Evolutionary conservation across 163 green algal species (phyloP), one percentile per base, ranked within the genome.

Genomic region (Botryococcus braunii): DNA sequence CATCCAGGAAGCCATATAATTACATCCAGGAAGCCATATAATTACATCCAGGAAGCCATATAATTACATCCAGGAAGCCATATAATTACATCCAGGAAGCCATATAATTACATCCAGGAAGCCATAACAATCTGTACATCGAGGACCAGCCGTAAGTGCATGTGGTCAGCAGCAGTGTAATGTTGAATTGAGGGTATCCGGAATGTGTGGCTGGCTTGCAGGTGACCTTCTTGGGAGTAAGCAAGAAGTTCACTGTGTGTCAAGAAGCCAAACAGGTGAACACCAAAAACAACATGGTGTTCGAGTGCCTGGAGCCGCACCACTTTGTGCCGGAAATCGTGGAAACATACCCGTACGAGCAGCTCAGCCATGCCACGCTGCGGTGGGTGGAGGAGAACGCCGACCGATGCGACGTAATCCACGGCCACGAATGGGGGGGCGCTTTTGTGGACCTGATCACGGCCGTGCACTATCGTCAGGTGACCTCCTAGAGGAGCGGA

Each of bases 351-450:
- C 67, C 67, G 25, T 73, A 73, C 57, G 67, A 73, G 58, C 57
- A 62, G 32, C 57, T 73, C 4, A 56, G 41, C 57, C 57, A 73
- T 40, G 67, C 67, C 6, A 58, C 67, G 31, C 67, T 73, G 5
- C 31, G n/a, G 25, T 75, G 69, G 69, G 8, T 75, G 41, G 36
- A 62, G 13, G 31, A 65, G 41, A 32, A 65, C 25, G 29, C 36
- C 3, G 27, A 66, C 9, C 55, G 56, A 11, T 75, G 69, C 56
- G 69, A 75, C 46, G 41, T 75, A 0, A 38, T 75, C 9, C 69
- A 75, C n/a, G 62, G 35, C 4, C 69, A 75, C 48, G 69, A 75
- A 35, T 75, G 69, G 69, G 69, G 69, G 5, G 69, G 69, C 50
- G 69, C 31, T 23, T 70, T 75, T 58, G 66, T 66, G 1, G 52